These are phyloP conservation scores for Proliferodiscus dingleyae DNA, from an alignment of 2,329 filamentous ascomycete species.

Conservation along the genomic window DNA sequence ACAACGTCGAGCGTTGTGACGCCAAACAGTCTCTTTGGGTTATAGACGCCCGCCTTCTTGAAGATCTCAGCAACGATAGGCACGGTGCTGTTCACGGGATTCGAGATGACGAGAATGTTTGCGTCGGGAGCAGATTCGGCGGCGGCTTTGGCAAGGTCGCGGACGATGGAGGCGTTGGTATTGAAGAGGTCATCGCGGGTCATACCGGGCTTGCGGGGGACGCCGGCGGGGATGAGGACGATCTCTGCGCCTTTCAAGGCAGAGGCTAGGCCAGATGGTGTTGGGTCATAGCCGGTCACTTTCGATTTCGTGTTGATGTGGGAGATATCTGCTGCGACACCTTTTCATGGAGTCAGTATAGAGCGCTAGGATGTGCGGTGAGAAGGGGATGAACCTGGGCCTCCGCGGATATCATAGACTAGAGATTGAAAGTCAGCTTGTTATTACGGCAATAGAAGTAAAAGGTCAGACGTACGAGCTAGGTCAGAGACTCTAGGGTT, in stretches of 20 bases:
- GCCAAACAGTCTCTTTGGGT: slow-evolving; percentile 98
- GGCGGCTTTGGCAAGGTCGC: slow-evolving; percentile 92
- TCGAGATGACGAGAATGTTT: slow-evolving; percentile 96
- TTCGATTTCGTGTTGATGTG: slow-evolving; percentile 99
- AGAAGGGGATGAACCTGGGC: slow-evolving; percentile 63
- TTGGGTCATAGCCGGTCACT: slow-evolving; percentile 85
- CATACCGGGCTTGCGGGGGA: slow-evolving; percentile 95
- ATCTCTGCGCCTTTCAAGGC: slow-evolving; percentile 86
- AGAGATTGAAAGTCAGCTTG: not conserved
- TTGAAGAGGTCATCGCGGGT: slow-evolving; percentile 99
- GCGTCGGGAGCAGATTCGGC: slow-evolving; percentile 86
- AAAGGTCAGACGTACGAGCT: slow-evolving; percentile 4
- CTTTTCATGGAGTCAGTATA: slow-evolving; percentile 41
- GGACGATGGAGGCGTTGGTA: slow-evolving; percentile 99
- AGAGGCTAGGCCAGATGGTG: slow-evolving; percentile 66
- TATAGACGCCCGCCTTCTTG: slow-evolving; percentile 94
- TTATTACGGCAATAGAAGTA: not conserved
- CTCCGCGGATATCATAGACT: slow-evolving; percentile 93
- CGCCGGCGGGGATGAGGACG: slow-evolving; percentile 95
- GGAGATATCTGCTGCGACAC: slow-evolving; percentile 95
- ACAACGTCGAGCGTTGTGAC: slow-evolving; percentile 99
- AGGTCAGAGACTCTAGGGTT: slow-evolving; percentile 70
- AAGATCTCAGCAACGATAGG: slow-evolving; percentile 96
- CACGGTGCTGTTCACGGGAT: slow-evolving; percentile 99
- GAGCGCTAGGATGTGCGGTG: slow-evolving; percentile 11